Base-by-base conservation (phyloP, 2,329 filamentous ascomycete genomes). In the Fusarium robinianum region DNA sequence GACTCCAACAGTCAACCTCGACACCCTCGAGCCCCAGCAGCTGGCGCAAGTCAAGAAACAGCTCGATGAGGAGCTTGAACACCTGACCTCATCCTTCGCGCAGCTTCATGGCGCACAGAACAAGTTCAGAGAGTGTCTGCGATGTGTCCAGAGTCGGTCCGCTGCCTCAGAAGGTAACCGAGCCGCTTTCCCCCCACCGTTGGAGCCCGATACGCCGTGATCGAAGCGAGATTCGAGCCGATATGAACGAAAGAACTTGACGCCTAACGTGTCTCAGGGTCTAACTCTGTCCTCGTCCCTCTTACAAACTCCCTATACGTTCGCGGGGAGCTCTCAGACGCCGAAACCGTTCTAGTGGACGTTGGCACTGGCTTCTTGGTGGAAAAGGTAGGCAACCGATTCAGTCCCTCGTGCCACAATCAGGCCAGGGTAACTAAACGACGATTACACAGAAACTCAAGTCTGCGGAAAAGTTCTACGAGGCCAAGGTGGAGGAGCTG, bases 281-380 rank as follows among this genome's bases (percentile, higher is more conserved):
- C 64, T 35, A 76, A 81, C 68, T 76, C 70, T 6, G 86, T 97
- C 33, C 80, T 99, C 14, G 90, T 99, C n/a, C 94, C 95, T 0
- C 72, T 99, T 51, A 99, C 94, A 9, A 94, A 88, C 61, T 96
- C 91, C 1, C 79, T 99, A 19, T 99, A 99, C 70, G 92, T 99
- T 11, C 87, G 87, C 17, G 95, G 92, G 21, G 84, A 80, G 25
- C 76, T 97, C 26, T 79, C 87, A 31, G 81, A 85, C 67, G 78
- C 85, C 2, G 80, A 88, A 44, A 84, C 83, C 49, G 90, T 96
- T 6, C 77, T 97, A 46, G 90, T 97, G 26, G 92, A 97, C 67
- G 83, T 96, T 14, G 92, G 92, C 14, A 97, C 92, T 1, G 92
- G 92, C 0, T 97, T 95, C 67, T 91, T 90, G 63, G 85, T 97